Evolutionary conservation across 2,329 filamentous ascomycete genomes (phyloP).

Genomic region (Fusarium bactridioides): DNA sequence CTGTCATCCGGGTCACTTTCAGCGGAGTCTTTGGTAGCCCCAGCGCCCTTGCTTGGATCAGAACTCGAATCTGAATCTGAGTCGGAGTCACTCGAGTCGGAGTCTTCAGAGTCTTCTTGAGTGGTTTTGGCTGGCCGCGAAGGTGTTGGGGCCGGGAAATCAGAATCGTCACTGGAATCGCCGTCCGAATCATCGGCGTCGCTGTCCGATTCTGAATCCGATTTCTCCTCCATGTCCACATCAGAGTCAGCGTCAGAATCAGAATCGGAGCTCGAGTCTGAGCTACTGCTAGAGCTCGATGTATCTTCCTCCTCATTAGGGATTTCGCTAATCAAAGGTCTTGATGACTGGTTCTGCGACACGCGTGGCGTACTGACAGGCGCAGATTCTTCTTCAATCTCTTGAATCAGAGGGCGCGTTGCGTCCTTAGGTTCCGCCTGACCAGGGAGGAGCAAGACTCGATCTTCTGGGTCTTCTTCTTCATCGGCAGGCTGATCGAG

Average conservation of each 20-base stretch:
- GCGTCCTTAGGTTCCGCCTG: not conserved
- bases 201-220: constrained; percentile 20
- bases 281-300: constrained; percentile 32
- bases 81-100: constrained; percentile 16
- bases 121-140: not conserved
- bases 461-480: constrained; percentile 3
- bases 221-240: constrained; percentile 50
- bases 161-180: not conserved
- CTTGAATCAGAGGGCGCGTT: constrained; percentile 44
- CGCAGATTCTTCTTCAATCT: constrained; percentile 27
- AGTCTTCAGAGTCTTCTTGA: not conserved
- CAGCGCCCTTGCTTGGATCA: not conserved
- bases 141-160: not conserved
- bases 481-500: not conserved
- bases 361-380: not conserved
- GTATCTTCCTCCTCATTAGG: constrained; percentile 15
- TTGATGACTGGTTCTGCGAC: not conserved
- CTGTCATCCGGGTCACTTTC: constrained; percentile 19
- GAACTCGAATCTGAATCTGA: constrained; percentile 8
- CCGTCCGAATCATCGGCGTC: constrained; percentile 13
- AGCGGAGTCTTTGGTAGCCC: constrained; percentile 8
- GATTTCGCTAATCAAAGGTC: constrained; percentile 8
- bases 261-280: constrained; percentile 40
- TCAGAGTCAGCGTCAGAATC: constrained; percentile 45
- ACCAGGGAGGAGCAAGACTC: constrained; percentile 11